Conservation (phyloP, 441 rosid species). For the Bocquillonia castaneifolia region DNA sequence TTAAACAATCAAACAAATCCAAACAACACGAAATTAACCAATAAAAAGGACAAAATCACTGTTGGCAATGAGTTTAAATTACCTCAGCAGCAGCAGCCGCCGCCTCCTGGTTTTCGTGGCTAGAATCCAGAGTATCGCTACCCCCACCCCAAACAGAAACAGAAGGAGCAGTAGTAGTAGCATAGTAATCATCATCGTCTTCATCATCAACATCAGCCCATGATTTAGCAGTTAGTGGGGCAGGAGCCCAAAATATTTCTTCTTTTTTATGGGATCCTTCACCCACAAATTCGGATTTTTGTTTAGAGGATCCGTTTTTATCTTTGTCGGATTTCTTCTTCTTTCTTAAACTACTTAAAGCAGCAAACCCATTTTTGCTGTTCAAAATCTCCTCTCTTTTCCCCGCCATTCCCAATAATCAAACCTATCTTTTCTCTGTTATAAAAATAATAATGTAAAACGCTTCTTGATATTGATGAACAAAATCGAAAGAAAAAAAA, state of each 20-base stretch:
- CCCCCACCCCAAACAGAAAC: slow-evolving; percentile 37
- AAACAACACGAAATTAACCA: too few species aligned
- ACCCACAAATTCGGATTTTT: slow-evolving; percentile 23
- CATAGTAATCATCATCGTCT: slow-evolving; percentile 77
- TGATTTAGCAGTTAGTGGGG: slow-evolving; percentile 54
- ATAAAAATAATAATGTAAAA: too few species aligned
- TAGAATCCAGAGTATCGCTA: slow-evolving; percentile 24
- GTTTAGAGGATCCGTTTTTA: too few species aligned
- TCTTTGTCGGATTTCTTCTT: slow-evolving; percentile 76
- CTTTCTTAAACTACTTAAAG: slow-evolving; percentile 69
- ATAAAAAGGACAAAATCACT: too few species aligned
- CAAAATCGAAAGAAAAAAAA: too few species aligned
- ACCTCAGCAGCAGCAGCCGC: slow-evolving; percentile 40
- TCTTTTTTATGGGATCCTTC: slow-evolving; percentile 39
- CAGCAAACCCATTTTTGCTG: slow-evolving; percentile 72
- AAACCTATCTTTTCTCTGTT: too few species aligned
- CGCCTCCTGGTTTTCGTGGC: slow-evolving; percentile 31
- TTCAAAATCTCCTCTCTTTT: slow-evolving; percentile 65
- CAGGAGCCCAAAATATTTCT: slow-evolving; percentile 65
- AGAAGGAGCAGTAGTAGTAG: slow-evolving; percentile 60
- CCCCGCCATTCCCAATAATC: too few species aligned
- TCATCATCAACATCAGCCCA: slow-evolving; percentile 85
- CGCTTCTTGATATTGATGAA: too few species aligned
- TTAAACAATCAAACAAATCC: too few species aligned
- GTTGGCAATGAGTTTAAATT: too few species aligned